Base-by-base conservation (phyloP, 495 filamentous ascomycete species). In the Arthonia radiata region DNA sequence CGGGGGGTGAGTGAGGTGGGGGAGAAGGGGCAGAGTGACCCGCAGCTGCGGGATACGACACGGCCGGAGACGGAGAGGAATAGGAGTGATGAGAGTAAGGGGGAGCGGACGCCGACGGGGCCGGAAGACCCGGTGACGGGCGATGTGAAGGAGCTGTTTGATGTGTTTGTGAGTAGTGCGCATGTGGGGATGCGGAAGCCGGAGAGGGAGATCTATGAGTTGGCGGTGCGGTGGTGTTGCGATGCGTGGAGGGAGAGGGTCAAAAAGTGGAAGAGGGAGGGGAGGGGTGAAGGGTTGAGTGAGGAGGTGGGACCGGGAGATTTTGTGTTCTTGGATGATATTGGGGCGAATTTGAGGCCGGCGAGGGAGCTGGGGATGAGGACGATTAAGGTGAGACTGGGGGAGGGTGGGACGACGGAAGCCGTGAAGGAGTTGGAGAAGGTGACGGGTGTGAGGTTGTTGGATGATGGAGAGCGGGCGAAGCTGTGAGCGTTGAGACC, bases 241-340 rank as follows among this genome's bases (percentile, higher is more conserved):
- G 53, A 56, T 33, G 58, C 59, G 32, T 61, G 65, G n/a, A 53
- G 50, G 45, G 47, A 48, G 28, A 54, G 44, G 32, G 61, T 59
- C 8, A 50, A 61, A 47, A 42, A 38, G 4, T 39, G 56, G 6
- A 22, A 30, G n/a, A 27, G 39, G 7, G 16, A 23, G 9, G 27
- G 26, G 23, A 1, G 64, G 58, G 1, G 48, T 81, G 0, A 48
- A 48, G 33, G 49, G n/a, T n/a, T n/a, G 16, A 23, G 9, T 17
- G 26, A 17, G 1, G 64, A 58, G 1, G 48, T 81, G 0, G 47
- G 48, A 32, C 49, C 74, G 0, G 56, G 53, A 6, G 76, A 93
- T 28, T 51, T 91, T 25, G 53, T 90, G 11, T 94, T 97, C 46
- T 46, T 93, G 26, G 86, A 97, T 54, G 86, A 97, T 48, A 94